Evolutionary conservation across 2,329 filamentous ascomycete genomes (phyloP).

Genomic region (Talaromyces sp.): DNA sequence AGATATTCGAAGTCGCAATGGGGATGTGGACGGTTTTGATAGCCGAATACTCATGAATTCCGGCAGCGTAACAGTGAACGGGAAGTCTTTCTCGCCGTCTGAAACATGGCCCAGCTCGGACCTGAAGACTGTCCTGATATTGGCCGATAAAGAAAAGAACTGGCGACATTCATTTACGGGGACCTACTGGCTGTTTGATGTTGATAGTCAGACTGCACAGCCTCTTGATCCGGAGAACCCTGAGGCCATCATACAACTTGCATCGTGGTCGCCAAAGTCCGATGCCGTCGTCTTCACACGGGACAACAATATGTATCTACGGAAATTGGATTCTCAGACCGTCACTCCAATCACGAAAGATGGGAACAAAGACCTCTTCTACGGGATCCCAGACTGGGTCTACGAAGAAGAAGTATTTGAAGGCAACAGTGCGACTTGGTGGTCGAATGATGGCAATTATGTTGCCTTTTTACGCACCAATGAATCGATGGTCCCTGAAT

Average conservation of each 20-base stretch:
- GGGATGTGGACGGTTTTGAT: constrained; percentile 40
- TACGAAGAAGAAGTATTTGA: constrained; percentile 83
- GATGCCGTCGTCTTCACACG: constrained; percentile 85
- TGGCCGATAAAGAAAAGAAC: constrained; percentile 65
- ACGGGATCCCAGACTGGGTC: constrained; percentile 96
- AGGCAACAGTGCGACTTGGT: constrained; percentile 85
- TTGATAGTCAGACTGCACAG: constrained; percentile 69
- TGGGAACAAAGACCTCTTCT: constrained; percentile 83
- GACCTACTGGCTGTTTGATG: constrained; percentile 87
- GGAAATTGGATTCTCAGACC: constrained; percentile 56
- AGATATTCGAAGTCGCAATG: constrained; percentile 63
- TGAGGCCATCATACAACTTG: constrained; percentile 68
- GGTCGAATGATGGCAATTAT: constrained; percentile 84
- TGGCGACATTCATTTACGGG: constrained; percentile 89
- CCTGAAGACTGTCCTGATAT: constrained; percentile 79
- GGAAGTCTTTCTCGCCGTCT: constrained; percentile 51
- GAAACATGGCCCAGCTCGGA: constrained; percentile 73
- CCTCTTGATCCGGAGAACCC: constrained; percentile 68
- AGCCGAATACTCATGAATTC: constrained; percentile 72
- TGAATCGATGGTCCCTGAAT: constrained; percentile 85
- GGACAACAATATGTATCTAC: constrained; percentile 84
- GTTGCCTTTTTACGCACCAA: constrained; percentile 91
- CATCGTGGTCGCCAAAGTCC: constrained; percentile 82
- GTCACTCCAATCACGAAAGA: constrained; percentile 76
- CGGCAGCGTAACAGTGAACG: constrained; percentile 56